These are phyloP conservation scores for Ceratocystiopsis sp. DNA, from an alignment of 2,329 filamentous ascomycete genomes.

Conservation along the genomic window DNA sequence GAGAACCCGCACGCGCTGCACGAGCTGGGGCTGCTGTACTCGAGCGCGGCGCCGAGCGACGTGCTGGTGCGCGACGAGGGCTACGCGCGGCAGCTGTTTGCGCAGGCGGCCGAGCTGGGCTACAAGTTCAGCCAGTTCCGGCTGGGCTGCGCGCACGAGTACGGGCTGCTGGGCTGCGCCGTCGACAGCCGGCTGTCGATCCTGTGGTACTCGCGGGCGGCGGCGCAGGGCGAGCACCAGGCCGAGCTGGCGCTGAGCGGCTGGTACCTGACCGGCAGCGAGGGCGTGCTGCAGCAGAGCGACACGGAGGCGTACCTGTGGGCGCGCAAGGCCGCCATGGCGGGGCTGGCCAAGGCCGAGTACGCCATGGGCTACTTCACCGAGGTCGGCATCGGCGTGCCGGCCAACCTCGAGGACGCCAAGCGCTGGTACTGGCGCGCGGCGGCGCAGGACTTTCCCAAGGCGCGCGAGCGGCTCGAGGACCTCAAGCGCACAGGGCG, in stretches of 20 bases:
- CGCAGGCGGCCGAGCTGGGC: conserved; percentile 69
- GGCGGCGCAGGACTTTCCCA: conserved; percentile 87
- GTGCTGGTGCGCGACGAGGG: conserved; percentile 63
- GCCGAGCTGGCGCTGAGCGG: conserved; percentile 69
- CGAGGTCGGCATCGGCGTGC: conserved; percentile 81
- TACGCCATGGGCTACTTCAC: conserved; percentile 98
- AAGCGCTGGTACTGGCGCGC: conserved; percentile 97
- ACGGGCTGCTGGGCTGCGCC: conserved; percentile 65
- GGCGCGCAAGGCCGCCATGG: conserved; percentile 82
- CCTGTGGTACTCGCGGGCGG: conserved; percentile 83
- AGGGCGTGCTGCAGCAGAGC: conserved; percentile 75
- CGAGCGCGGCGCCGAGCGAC: conserved; percentile 48
- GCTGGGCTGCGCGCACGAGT: conserved; percentile 76
- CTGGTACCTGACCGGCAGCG: conserved; percentile 90
- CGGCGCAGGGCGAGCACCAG: conserved; percentile 86
- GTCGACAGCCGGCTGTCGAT: conserved; percentile 77
- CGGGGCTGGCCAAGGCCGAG: conserved; percentile 81
- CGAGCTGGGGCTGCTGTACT: conserved; percentile 56
- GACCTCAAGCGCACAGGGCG: conserved; percentile 72
- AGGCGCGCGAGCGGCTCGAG: conserved; percentile 81
- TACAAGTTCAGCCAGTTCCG: conserved; percentile 94
- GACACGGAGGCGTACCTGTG: conserved; percentile 95
- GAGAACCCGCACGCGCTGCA: conserved; percentile 94
- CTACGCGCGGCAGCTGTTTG: conserved; percentile 69
- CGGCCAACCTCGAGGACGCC: conserved; percentile 78